Evolutionary conservation across 148 eudicot genomes (phyloP), one percentile per base, ranked within the genome.

Genomic region (Cornus kousa): DNA sequence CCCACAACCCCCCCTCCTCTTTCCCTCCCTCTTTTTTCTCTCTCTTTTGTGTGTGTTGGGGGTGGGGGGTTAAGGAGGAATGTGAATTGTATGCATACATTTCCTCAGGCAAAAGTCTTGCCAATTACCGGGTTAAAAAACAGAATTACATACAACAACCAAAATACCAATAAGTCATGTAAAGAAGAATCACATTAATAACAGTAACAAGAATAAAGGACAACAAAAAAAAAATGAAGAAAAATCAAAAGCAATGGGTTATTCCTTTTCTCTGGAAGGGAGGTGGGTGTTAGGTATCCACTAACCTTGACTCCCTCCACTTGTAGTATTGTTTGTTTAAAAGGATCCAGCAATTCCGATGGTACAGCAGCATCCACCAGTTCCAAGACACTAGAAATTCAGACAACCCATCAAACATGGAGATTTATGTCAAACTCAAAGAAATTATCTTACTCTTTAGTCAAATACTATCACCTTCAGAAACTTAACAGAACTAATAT

Each of bases 311-410:
- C 98, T 80, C 94, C 98, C 82, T 92, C 95, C 72, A 94, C 93
- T 72, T 86, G 87, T 23, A 90, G 80, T 77, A 94, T 91, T 23
- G 93, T 86, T 80, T 84, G 84, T 80, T 83, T 89, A 83, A 85
- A 82, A 78, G 90, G 93, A 73, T 97, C 94, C 90, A 97, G 84
- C 65, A 80, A 73, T 57, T 90, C 81, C 24, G 87, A 86, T n/a
- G 98, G 97, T 69, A 94, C 74, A 48, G 99, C 99, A 77, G 99
- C 99, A 91, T 97, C 99, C 67, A 97, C 99, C 84, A 97, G 86
- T 86, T 97, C 99, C 92, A 97, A 74, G 75, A 97, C 70, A 84
- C 98, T 92, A 71, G 22, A 79, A 53, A 62, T 72, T 72, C 72
- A 68, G 39, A 81, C 10, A 43, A 33, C 35, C 78, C 17, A 20